A percentile compares a stretch with the other conserved stretches of the same genome.
phyloP scores from a whole-genome alignment of 495 filamentous ascomycete genomes.

The Penicillium ochrochloron region DNA sequence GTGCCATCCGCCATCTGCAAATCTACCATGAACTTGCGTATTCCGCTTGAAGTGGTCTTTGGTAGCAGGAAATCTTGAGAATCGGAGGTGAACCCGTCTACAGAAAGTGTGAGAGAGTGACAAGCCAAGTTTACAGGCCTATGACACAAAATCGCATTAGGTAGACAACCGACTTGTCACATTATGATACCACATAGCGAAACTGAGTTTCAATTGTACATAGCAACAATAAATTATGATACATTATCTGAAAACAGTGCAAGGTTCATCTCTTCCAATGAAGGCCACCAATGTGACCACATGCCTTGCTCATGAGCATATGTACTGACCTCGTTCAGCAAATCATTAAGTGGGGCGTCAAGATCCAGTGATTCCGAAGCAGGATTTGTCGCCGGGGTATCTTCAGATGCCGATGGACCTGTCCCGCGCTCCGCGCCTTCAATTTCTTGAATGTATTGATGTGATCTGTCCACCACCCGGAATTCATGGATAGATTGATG shows the following conservation, averaged over 20 bases:
- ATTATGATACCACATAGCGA: not conserved
- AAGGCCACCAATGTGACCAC: conserved; percentile 28
- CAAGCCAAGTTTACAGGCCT: not conserved
- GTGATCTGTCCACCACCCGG: conserved; percentile 27
- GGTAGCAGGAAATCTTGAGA: not conserved
- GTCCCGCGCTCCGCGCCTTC: conserved; percentile 22
- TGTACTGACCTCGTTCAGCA: conserved; percentile 23
- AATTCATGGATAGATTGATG: conserved; percentile 33
- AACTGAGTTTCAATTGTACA: not conserved
- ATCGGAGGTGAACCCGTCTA: not conserved
- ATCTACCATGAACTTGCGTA: not conserved
- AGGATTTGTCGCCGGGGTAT: conserved; percentile 9
- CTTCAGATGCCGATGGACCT: conserved; percentile 5
- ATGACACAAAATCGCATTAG: no score
- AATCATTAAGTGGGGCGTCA: conserved; percentile 21
- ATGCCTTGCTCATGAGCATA: conserved; percentile 25
- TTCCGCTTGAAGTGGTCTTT: not conserved
- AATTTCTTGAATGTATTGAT: conserved; percentile 29
- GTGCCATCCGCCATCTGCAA: conserved; percentile 4
- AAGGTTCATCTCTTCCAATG: conserved; percentile 15
- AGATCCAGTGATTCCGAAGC: conserved; percentile 18
- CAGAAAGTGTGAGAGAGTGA: not conserved
- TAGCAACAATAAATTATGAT: not conserved
- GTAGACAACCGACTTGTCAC: not conserved
- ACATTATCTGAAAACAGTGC: conserved; percentile 9